These are phyloP conservation scores for Tetratostichococcus sp. DNA, from an alignment of 139 green algal species.

Conservation along the genomic window DNA sequence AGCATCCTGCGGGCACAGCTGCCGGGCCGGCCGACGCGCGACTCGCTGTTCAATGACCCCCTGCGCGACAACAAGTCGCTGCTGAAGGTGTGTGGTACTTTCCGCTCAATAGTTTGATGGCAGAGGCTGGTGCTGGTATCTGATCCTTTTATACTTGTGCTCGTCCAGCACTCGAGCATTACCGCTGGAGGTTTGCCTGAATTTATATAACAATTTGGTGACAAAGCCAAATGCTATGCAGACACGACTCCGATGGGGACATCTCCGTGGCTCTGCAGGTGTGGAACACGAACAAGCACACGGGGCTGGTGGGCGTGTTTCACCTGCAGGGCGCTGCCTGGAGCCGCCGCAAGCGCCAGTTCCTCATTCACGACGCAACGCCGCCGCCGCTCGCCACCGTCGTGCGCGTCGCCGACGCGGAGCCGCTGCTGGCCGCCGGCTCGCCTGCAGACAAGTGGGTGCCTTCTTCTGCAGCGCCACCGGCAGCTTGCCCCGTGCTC, in stretches of 20 bases:
- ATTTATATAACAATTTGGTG: no score
- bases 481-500: no score
- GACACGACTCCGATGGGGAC: no score
- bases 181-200: no score
- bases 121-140: no score
- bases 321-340: conserved; percentile 81
- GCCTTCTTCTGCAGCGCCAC: no score
- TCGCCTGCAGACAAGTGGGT: background rate
- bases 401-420: conserved; percentile 41
- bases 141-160: no score
- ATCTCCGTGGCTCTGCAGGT: conserved; percentile 33
- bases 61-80: conserved; percentile 62
- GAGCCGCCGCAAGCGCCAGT: conserved; percentile 61
- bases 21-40: conserved; percentile 79
- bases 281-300: conserved; percentile 55
- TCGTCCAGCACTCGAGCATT: no score
- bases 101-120: no score
- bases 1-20: conserved; percentile 40
- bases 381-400: conserved; percentile 11
- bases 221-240: no score
- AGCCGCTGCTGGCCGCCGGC: conserved; percentile 12
- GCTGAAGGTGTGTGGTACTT: conserved; percentile 71
- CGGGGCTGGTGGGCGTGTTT: conserved; percentile 73
- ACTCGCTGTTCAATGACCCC: conserved; percentile 84
- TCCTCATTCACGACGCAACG: conserved; percentile 47